Evolutionary conservation across 345 rosid genomes (phyloP).

Genomic region (Brassica carinata): DNA sequence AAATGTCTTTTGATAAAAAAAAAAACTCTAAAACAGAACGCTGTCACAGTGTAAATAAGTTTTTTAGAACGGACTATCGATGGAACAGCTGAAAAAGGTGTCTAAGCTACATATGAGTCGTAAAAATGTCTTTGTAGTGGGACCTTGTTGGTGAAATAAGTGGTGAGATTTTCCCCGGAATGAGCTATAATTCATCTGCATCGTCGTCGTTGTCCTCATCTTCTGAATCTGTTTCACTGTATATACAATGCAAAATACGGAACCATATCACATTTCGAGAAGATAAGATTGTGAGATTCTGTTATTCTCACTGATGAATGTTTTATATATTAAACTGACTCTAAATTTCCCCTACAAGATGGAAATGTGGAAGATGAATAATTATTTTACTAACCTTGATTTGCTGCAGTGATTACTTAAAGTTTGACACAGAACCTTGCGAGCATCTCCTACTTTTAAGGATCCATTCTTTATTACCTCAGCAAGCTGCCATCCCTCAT

Average conservation of each 20-base stretch:
- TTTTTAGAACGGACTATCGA: neutral
- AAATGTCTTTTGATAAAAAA: neutral
- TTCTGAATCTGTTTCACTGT: conserved; percentile 32
- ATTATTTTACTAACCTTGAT: conserved; percentile 51
- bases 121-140: neutral
- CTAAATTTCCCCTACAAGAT: neutral
- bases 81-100: neutral
- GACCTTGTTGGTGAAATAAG: neutral
- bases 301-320: neutral
- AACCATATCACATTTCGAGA: conserved; percentile 5
- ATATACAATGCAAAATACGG: conserved; percentile 3
- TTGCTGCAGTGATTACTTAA: conserved; percentile 72
- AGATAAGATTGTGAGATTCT: neutral
- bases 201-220: conserved; percentile 30
- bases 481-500: conserved; percentile 55
- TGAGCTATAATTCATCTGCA: conserved; percentile 33
- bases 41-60: neutral
- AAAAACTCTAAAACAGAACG: neutral
- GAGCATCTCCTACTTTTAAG: conserved; percentile 66
- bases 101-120: neutral
- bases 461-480: conserved; percentile 76
- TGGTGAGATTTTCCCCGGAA: conserved; percentile 1
- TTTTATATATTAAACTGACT: neutral
- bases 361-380: neutral
- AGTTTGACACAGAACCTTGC: conserved; percentile 76